Conservation (phyloP, 2,329 filamentous ascomycete genomes). For the Alternaria burnsii region DNA sequence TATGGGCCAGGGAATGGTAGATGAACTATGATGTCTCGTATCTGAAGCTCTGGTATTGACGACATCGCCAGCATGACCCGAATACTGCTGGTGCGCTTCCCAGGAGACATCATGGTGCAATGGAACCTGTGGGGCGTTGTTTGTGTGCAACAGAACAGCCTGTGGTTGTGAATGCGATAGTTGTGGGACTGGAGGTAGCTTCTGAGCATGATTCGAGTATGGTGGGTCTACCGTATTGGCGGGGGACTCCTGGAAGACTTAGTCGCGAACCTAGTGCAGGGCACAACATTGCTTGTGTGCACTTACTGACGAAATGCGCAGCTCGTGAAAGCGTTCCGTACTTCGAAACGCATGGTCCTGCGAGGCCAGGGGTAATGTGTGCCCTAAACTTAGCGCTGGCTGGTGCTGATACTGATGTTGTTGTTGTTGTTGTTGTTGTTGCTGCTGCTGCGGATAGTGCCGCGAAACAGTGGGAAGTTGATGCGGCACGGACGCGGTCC, state of each 20-base stretch:
- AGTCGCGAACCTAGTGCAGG: slow-evolving; percentile 27
- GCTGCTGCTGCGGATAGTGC: slow-evolving; percentile 20
- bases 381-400: slow-evolving; percentile 7
- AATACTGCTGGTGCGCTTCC: slow-evolving; percentile 27
- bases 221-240: slow-evolving; percentile 33
- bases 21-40: slow-evolving; percentile 20
- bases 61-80: slow-evolving; percentile 23
- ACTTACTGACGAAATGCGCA: slow-evolving; percentile 36
- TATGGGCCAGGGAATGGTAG: slow-evolving; percentile 29
- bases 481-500: slow-evolving; percentile 18
- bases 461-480: slow-evolving; percentile 21
- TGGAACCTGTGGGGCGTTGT: slow-evolving; percentile 22
- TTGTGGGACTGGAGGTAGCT: slow-evolving; percentile 32
- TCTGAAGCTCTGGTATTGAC: slow-evolving; percentile 20
- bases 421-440: slow-evolving; percentile 9
- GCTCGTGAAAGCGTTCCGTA: slow-evolving; percentile 27
- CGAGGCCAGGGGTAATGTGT: slow-evolving; percentile 15
- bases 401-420: slow-evolving; percentile 16
- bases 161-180: slow-evolving; percentile 29
- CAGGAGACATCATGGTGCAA: slow-evolving; percentile 30
- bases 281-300: slow-evolving; percentile 17
- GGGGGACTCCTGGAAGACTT: slow-evolving; percentile 32
- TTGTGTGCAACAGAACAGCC: slow-evolving; percentile 24
- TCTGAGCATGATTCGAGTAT: slow-evolving; percentile 31
- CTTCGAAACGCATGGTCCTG: slow-evolving; percentile 20